Evolutionary conservation across 306 rosid species (phyloP).

Genomic region (Lathyrus tuberosus): DNA sequence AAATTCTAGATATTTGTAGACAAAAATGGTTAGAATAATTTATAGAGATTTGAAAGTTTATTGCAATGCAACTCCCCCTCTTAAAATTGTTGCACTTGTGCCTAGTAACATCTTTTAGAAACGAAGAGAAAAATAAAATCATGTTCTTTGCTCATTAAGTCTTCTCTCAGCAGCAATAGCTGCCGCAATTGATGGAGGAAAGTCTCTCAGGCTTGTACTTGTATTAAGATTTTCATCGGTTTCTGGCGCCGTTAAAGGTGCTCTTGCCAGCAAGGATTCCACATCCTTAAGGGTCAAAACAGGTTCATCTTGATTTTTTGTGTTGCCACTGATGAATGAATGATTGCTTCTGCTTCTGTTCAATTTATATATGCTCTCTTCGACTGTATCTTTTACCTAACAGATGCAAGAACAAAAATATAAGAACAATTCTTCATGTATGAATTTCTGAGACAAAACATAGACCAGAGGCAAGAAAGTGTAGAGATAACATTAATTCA

Average conservation of each 20-base stretch:
- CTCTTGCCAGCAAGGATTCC: slow-evolving; percentile 67
- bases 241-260: slow-evolving; percentile 47
- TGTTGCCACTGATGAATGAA: slow-evolving; percentile 76
- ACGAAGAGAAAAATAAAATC: slow-evolving; percentile 40
- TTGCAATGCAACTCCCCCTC: slow-evolving; percentile 31
- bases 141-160: slow-evolving; percentile 52
- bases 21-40: slow-evolving; percentile 34
- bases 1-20: slow-evolving; percentile 7
- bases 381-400: slow-evolving; percentile 88
- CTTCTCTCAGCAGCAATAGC: slow-evolving; percentile 91
- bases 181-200: slow-evolving; percentile 88
- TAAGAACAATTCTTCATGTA: slow-evolving; percentile 16
- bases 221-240: slow-evolving; percentile 50
- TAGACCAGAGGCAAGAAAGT: slow-evolving; percentile 9
- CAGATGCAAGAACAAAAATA: slow-evolving; percentile 26
- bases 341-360: slow-evolving; percentile 70
- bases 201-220: slow-evolving; percentile 54
- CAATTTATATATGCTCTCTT: slow-evolving; percentile 83
- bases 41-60: background rate
- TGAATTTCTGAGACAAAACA: slow-evolving; percentile 18
- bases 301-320: slow-evolving; percentile 81
- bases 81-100: slow-evolving; percentile 26
- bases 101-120: slow-evolving; percentile 18
- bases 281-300: slow-evolving; percentile 80
- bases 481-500: slow-evolving; percentile 11